Percentiles rank a stretch among this genome's conserved stretches.
phyloP scores from a whole-genome alignment of 169 alveolate species.

The Babesia microti region DNA sequence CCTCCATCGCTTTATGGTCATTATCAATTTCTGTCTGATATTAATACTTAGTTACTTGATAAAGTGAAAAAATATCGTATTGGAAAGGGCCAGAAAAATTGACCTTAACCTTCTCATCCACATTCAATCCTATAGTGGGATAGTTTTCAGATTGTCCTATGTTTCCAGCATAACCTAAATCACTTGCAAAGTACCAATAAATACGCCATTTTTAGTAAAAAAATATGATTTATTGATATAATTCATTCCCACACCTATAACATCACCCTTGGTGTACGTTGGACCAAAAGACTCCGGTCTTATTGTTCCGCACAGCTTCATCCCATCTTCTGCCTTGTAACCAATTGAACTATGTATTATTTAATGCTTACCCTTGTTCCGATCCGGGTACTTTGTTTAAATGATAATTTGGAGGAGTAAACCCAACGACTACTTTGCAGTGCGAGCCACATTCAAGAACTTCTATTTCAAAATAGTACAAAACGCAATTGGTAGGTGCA shows the following conservation, averaged over 20 bases:
- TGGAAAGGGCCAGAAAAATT: constrained; percentile 53
- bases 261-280: constrained; percentile 55
- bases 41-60: not conserved
- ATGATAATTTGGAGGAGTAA: constrained; percentile 44
- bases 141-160: constrained; percentile 26
- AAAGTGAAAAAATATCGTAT: constrained; percentile 12
- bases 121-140: constrained; percentile 46
- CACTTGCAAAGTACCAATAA: constrained; percentile 33
- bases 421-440: constrained; percentile 60
- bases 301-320: constrained; percentile 33
- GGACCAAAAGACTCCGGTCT: constrained; percentile 49
- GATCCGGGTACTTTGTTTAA: constrained; percentile 62
- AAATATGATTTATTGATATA: constrained; percentile 50
- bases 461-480: constrained; percentile 62
- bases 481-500: constrained; percentile 56
- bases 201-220: constrained; percentile 63
- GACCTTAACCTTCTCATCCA: constrained; percentile 29
- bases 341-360: constrained; percentile 49
- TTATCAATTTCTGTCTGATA: constrained; percentile 8
- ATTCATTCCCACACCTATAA: constrained; percentile 68
- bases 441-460: constrained; percentile 37
- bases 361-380: constrained; percentile 30
- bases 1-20: constrained; percentile 19
- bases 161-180: constrained; percentile 29
- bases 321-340: constrained; percentile 62